Evolutionary conservation across 2,329 filamentous ascomycete species (phyloP).

Genomic region (Botrytis cinerea): DNA sequence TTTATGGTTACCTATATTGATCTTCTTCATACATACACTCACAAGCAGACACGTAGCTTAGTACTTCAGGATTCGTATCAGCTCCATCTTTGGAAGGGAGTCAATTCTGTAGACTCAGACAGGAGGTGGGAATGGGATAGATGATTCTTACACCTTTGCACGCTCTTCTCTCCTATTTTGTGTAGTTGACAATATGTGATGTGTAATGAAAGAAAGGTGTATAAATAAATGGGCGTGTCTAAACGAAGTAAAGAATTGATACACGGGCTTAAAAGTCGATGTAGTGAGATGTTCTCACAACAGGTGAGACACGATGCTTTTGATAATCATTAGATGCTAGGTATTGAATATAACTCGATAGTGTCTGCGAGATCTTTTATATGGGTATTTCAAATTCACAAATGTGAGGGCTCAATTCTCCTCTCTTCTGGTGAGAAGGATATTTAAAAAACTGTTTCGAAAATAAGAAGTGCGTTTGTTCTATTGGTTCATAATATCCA

Average conservation of each 20-base stretch:
- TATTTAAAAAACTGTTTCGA: not conserved
- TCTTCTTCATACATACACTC: too few relatives aligned
- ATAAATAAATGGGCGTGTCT: not conserved
- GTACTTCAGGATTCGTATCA: too few relatives aligned
- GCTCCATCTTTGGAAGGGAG: too few relatives aligned
- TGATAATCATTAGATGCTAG: not conserved
- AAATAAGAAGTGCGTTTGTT: not conserved
- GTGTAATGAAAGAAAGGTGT: not conserved
- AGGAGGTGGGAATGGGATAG: too few relatives aligned
- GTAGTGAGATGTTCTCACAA: not conserved
- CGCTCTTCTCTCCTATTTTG: rapidly evolving
- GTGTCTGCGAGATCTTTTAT: not conserved
- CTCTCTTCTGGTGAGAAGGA: not conserved
- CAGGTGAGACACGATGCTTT: not conserved
- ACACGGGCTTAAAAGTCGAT: not conserved
- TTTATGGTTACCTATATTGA: too few relatives aligned
- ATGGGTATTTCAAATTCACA: not conserved
- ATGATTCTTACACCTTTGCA: too few relatives aligned
- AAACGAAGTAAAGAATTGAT: not conserved
- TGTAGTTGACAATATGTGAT: not conserved
- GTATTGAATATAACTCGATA: not conserved
- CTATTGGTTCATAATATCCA: not conserved
- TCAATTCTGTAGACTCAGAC: too few relatives aligned
- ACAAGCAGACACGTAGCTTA: too few relatives aligned
- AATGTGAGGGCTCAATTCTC: not conserved